Percentiles rank a stretch among this genome's conserved stretches.
Evolutionary conservation across 768 basidiomycete genomes (phyloP).

Genomic region (Baorangia bicolor): DNA sequence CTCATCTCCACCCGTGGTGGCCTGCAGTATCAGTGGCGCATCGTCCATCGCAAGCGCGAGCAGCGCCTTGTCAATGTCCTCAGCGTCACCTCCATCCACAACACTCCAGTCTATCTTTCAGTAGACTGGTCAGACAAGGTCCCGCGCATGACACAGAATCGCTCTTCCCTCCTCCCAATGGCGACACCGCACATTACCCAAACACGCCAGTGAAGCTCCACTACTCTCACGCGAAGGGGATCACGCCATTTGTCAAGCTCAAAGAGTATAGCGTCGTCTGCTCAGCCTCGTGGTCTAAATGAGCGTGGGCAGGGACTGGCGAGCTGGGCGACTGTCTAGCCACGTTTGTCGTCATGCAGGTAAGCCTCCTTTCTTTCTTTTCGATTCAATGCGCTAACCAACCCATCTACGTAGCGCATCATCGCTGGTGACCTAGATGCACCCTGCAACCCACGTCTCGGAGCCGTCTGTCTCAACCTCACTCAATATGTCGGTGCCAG

Average conservation of each 20-base stretch:
- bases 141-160: neutral
- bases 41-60: slow-evolving; percentile 21
- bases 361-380: slow-evolving; percentile 10
- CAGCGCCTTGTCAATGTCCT: slow-evolving; percentile 23
- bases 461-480: slow-evolving; percentile 66
- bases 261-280: slow-evolving; percentile 61
- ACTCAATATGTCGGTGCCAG: slow-evolving; percentile 69
- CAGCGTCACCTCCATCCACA: slow-evolving; percentile 4
- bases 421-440: slow-evolving; percentile 53
- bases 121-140: slow-evolving; percentile 25
- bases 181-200: neutral
- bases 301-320: slow-evolving; percentile 52
- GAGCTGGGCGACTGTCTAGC: slow-evolving; percentile 55
- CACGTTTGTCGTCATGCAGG: slow-evolving; percentile 65
- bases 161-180: neutral
- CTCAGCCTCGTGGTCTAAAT: slow-evolving; percentile 59
- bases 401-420: slow-evolving; percentile 44
- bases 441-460: slow-evolving; percentile 60
- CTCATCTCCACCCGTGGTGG: neutral
- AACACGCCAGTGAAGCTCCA: neutral
- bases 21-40: slow-evolving; percentile 22
- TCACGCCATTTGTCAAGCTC: slow-evolving; percentile 58
- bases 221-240: slow-evolving; percentile 50
- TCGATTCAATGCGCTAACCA: neutral
- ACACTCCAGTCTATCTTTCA: slow-evolving; percentile 24